Conservation (phyloP, 371 early-diverging fungal species). For the Mucor circinelloides region DNA sequence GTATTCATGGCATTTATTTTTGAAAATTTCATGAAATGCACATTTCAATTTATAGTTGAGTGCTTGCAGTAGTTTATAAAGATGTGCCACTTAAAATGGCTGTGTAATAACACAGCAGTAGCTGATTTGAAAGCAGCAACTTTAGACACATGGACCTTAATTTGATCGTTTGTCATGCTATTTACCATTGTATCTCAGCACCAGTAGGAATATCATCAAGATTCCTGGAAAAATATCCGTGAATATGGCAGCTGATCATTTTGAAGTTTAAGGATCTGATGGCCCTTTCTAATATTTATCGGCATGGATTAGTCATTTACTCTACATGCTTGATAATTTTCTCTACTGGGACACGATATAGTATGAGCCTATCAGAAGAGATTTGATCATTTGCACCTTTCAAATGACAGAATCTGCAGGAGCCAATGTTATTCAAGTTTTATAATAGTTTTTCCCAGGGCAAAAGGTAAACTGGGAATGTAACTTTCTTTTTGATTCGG, state of each 20-base stretch:
- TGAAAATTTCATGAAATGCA: background rate
- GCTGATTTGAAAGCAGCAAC: background rate
- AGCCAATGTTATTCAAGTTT: background rate
- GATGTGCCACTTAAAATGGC: background rate
- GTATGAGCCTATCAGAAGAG: background rate
- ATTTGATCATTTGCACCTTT: background rate
- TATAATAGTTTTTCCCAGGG: constrained; percentile 4
- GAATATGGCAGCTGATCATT: background rate
- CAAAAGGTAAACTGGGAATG: background rate
- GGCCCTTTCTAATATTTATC: background rate
- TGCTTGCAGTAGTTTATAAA: background rate
- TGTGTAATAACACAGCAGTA: background rate
- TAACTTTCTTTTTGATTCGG: background rate
- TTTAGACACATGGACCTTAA: background rate
- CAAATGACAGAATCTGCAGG: background rate
- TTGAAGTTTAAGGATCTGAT: background rate
- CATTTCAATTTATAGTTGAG: too few relatives aligned
- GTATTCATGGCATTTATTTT: background rate
- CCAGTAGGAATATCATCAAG: background rate
- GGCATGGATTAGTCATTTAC: background rate
- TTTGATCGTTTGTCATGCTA: background rate
- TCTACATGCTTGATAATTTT: background rate
- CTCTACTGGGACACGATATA: background rate
- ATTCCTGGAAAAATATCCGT: background rate
- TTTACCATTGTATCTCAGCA: background rate